Evolutionary conservation across 139 green algal species (phyloP).

Genomic region (Pseudopediastrum boryanum): DNA sequence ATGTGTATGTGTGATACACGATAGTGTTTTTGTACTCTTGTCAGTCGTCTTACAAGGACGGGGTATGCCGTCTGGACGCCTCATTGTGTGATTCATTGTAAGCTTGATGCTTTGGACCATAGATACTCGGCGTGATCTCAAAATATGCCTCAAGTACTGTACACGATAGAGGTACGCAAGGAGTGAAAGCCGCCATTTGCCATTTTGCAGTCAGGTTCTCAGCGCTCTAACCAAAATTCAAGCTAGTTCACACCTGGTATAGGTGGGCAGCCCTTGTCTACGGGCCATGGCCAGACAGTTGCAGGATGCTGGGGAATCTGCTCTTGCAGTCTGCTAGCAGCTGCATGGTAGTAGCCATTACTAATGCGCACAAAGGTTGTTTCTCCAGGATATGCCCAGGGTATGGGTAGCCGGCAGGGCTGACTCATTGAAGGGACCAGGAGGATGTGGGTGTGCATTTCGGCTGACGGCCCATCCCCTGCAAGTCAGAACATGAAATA

Average conservation of each 20-base stretch:
- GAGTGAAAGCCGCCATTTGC: conserved; percentile 3
- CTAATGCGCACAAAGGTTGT: conserved; percentile 1
- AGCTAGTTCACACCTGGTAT: conserved; percentile 13
- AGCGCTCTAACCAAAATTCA: too few species aligned
- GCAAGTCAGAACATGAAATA: background rate
- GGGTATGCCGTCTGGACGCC: background rate
- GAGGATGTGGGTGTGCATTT: conserved; percentile 11
- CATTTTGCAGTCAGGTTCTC: background rate
- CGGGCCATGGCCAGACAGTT: background rate
- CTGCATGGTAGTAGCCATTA: conserved; percentile 1
- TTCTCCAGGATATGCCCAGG: conserved; percentile 15
- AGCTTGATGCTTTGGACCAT: background rate
- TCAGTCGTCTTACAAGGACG: background rate
- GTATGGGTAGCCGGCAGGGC: conserved; percentile 30
- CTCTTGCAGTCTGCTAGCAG: too few species aligned
- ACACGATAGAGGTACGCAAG: background rate
- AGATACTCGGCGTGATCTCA: background rate
- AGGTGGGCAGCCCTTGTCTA: conserved; percentile 1
- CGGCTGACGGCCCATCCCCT: background rate
- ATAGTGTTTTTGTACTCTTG: background rate
- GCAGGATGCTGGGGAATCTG: too few species aligned
- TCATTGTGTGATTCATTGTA: background rate
- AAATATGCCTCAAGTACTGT: background rate
- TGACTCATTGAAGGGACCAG: conserved; percentile 19
- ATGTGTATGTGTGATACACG: background rate